Conservation (phyloP, 2,329 filamentous ascomycete genomes). For the Tolypocladium tundrense region DNA sequence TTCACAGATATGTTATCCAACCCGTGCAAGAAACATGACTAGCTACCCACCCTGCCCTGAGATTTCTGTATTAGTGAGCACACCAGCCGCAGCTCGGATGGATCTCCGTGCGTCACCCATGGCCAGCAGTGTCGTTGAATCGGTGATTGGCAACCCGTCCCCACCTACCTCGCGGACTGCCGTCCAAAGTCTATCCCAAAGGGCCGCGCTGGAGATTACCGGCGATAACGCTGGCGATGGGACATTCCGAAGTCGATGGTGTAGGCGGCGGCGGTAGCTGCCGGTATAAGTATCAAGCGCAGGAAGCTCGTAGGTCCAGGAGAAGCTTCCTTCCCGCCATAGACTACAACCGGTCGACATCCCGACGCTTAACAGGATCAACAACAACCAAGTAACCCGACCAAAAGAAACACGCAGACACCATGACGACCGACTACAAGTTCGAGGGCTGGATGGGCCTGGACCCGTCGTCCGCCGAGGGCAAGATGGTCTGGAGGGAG, state of each 20-base stretch:
- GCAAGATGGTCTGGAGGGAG: constrained; percentile 44
- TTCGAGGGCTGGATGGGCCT: constrained; percentile 43
- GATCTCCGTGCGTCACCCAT: neutral
- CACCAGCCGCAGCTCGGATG: neutral
- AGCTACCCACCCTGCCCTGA: neutral
- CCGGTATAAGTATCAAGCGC: neutral
- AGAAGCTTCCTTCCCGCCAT: neutral
- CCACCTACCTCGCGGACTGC: neutral
- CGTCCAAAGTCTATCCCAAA: neutral
- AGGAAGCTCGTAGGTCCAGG: neutral
- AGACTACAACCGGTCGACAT: neutral
- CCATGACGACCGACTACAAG: constrained; percentile 27
- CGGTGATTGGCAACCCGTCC: neutral
- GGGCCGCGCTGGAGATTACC: neutral
- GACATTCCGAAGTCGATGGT: neutral
- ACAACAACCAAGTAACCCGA: neutral
- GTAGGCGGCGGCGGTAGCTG: neutral
- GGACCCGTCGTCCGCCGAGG: constrained; percentile 27
- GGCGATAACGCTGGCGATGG: neutral
- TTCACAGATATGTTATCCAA: neutral
- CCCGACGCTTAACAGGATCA: neutral
- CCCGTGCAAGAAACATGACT: no score
- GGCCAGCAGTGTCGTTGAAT: neutral
- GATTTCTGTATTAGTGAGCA: neutral
- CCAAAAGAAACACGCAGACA: neutral